Evolutionary conservation across 768 basidiomycete species (phyloP).

Genomic region (Collybia sordida): DNA sequence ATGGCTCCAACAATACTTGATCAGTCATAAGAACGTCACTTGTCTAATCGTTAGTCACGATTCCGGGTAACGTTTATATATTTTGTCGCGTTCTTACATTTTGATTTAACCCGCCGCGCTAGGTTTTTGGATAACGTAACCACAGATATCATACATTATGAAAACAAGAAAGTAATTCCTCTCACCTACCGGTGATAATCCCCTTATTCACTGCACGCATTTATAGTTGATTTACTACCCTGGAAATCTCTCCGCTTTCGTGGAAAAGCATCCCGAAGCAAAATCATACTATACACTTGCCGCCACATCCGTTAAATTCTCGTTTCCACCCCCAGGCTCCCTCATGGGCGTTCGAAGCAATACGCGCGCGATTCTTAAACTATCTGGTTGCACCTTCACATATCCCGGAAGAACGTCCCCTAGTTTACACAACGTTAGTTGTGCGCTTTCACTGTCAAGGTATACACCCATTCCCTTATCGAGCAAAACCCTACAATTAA

Average conservation of each 20-base stretch:
- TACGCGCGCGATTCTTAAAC: conserved; percentile 93
- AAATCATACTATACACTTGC: conserved; percentile 96
- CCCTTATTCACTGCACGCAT: not conserved
- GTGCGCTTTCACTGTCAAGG: conserved; percentile 92
- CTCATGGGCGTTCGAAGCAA: conserved; percentile 97
- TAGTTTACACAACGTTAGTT: conserved; percentile 84
- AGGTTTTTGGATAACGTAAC: conserved; percentile 95
- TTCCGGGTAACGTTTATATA: conserved; percentile 67
- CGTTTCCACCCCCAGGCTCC: conserved; percentile 93
- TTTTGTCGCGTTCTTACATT: conserved; percentile 2
- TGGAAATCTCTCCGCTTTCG: conserved; percentile 90
- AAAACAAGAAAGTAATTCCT: conserved; percentile 71
- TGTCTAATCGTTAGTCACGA: conserved; percentile 96
- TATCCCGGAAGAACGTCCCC: conserved; percentile 84
- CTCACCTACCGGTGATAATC: conserved; percentile 3
- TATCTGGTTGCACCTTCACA: conserved; percentile 88
- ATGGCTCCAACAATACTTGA: conserved; percentile 91
- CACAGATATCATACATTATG: conserved; percentile 97
- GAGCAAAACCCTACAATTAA: conserved; percentile 5
- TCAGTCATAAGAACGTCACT: conserved; percentile 78
- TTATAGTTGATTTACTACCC: conserved; percentile 86
- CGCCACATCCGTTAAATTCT: conserved; percentile 90
- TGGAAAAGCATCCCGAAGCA: conserved; percentile 87
- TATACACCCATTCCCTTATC: conserved; percentile 29
- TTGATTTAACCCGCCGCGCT: conserved; percentile 11